Conservation (phyloP, 176 grass and related monocot genomes). For the Hsuehochloa calcarea region DNA sequence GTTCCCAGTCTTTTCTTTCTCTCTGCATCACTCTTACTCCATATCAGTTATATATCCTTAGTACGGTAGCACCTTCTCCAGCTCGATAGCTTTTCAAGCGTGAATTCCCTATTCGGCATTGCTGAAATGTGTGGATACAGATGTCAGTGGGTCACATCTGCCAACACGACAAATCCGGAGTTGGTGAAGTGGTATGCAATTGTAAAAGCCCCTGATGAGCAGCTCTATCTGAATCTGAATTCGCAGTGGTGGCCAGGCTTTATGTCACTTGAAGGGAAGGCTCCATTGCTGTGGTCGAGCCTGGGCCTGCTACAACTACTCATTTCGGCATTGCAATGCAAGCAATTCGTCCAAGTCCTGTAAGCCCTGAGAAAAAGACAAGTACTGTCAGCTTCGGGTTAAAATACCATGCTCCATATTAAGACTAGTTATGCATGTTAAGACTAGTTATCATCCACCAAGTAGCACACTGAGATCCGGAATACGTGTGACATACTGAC, state of each 20-base stretch:
- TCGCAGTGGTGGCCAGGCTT: neutral
- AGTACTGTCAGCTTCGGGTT: neutral
- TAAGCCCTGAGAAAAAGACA: neutral
- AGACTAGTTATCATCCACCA: neutral
- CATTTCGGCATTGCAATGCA: neutral
- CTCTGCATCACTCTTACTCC: too few species aligned
- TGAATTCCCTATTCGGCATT: neutral
- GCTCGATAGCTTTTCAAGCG: neutral
- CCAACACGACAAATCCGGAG: neutral
- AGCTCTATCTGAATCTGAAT: neutral
- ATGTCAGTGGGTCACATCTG: neutral
- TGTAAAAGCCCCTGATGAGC: neutral
- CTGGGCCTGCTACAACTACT: conserved; percentile 2
- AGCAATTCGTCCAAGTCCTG: neutral
- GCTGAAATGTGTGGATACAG: neutral
- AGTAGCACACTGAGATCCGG: neutral
- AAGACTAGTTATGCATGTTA: neutral
- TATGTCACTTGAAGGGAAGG: conserved; percentile 27
- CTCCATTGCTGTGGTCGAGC: neutral
- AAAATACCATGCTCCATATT: neutral
- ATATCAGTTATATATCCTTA: neutral
- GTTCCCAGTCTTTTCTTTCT: neutral
- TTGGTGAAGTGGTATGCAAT: neutral
- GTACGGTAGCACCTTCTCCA: neutral
- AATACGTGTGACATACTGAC: neutral